Evolutionary conservation across 495 filamentous ascomycete species (phyloP).

Genomic region (Schizothecium vesticola): DNA sequence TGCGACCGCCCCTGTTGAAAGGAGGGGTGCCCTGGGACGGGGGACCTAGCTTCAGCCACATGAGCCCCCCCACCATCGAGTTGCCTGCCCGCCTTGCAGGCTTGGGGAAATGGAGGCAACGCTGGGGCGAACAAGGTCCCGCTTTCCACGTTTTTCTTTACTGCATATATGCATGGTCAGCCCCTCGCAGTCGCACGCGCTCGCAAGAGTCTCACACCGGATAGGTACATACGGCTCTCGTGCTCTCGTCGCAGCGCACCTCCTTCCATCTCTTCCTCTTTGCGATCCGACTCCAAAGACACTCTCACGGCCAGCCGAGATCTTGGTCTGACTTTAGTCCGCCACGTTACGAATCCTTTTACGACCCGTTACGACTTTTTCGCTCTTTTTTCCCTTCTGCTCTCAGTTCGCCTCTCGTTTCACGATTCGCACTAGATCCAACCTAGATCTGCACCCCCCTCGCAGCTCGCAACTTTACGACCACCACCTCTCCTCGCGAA

Average conservation of each 20-base stretch:
- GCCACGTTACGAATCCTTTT: slow-evolving; percentile 18
- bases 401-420: slow-evolving; percentile 1
- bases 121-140: neutral
- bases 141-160: neutral
- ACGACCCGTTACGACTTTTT: slow-evolving; percentile 27
- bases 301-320: slow-evolving; percentile 4
- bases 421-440: slow-evolving; percentile 6
- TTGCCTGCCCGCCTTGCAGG: neutral
- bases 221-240: neutral
- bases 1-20: neutral
- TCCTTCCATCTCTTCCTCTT: neutral
- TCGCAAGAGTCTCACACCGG: neutral
- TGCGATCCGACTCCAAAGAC: neutral
- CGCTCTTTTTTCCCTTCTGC: slow-evolving; percentile 14
- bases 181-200: neutral
- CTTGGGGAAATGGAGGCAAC: neutral
- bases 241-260: neutral
- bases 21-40: neutral
- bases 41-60: neutral
- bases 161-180: neutral
- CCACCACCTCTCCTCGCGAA: neutral
- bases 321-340: slow-evolving; percentile 11
- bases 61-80: neutral
- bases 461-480: slow-evolving; percentile 1
- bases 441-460: neutral